These are phyloP conservation scores for Cyclotella sp. DNA, from an alignment of 108 stramenopile species.

Conservation along the genomic window DNA sequence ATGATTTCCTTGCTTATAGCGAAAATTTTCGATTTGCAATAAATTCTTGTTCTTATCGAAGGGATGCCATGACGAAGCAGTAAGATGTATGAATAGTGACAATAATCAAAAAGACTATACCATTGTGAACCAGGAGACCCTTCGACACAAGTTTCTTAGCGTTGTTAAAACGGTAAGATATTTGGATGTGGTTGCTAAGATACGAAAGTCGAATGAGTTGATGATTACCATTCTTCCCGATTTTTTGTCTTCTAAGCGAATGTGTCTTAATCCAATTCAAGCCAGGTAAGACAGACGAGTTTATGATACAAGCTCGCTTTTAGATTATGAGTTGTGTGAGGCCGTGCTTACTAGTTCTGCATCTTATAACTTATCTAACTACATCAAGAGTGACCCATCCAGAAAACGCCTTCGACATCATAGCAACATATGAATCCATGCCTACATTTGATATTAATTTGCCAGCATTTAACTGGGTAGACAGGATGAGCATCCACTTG, in stretches of 20 bases:
- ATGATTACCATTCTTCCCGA: neutral
- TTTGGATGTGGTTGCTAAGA: neutral
- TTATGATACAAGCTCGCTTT: too few species aligned
- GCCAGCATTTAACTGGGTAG: conserved; percentile 3
- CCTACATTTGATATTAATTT: conserved; percentile 11
- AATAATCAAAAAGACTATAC: neutral
- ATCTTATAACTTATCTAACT: too few species aligned
- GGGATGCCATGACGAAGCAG: too few species aligned
- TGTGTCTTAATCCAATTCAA: neutral
- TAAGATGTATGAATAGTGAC: too few species aligned
- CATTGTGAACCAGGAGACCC: neutral
- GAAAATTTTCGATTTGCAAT: too few species aligned
- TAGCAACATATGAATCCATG: neutral
- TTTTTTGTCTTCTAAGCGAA: neutral
- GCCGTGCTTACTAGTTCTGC: too few species aligned
- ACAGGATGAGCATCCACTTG: conserved; percentile 15
- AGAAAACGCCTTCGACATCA: neutral
- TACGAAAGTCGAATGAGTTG: too few species aligned
- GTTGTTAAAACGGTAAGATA: neutral
- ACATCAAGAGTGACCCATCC: neutral
- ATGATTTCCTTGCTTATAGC: neutral
- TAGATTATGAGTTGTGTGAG: too few species aligned
- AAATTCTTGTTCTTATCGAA: too few species aligned
- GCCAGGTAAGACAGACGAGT: neutral
- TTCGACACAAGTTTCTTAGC: conserved; percentile 1